These are phyloP conservation scores for Drechmeria coniospora DNA, from an alignment of 2,329 filamentous ascomycete genomes.

Conservation along the genomic window DNA sequence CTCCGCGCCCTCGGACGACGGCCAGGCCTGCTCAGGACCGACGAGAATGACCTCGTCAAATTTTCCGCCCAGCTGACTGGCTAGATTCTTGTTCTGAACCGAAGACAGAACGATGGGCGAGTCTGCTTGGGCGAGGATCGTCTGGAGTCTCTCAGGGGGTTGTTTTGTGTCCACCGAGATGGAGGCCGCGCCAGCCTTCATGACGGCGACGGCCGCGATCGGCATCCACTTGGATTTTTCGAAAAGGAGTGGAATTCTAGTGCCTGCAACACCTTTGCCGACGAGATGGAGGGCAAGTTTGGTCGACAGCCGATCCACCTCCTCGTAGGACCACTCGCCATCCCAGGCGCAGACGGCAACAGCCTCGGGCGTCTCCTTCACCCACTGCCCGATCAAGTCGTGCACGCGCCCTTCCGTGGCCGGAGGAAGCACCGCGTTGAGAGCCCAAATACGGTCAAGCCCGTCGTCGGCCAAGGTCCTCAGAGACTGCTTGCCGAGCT, in stretches of 20 bases:
- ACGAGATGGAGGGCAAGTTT: conserved; percentile 3
- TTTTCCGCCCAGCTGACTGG: background rate
- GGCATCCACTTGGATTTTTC: conserved; percentile 12
- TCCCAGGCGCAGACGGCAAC: conserved; percentile 12
- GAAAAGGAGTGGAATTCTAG: conserved; percentile 9
- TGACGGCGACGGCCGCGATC: conserved; percentile 9
- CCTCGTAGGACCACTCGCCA: conserved; percentile 7
- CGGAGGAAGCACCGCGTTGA: conserved; percentile 6
- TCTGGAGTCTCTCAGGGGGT: conserved; percentile 3
- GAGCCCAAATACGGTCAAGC: conserved; percentile 7
- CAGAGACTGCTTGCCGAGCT: background rate
- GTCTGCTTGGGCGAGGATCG: conserved; percentile 2
- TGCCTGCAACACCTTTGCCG: conserved; percentile 3
- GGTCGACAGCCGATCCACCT: conserved; percentile 4
- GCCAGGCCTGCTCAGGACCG: background rate
- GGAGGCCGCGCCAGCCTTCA: conserved; percentile 10
- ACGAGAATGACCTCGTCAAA: conserved; percentile 1
- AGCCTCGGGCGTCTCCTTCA: conserved; percentile 5
- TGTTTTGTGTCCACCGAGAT: conserved; percentile 12
- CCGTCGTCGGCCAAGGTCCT: conserved; percentile 5
- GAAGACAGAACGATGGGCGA: conserved; percentile 2
- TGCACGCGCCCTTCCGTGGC: conserved; percentile 8
- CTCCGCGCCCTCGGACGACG: background rate
- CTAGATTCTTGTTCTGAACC: background rate
- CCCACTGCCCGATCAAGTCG: conserved; percentile 5